Evolutionary conservation across 192 early-diverging fungal species (phyloP).

Genomic region (Coemansia sp.): DNA sequence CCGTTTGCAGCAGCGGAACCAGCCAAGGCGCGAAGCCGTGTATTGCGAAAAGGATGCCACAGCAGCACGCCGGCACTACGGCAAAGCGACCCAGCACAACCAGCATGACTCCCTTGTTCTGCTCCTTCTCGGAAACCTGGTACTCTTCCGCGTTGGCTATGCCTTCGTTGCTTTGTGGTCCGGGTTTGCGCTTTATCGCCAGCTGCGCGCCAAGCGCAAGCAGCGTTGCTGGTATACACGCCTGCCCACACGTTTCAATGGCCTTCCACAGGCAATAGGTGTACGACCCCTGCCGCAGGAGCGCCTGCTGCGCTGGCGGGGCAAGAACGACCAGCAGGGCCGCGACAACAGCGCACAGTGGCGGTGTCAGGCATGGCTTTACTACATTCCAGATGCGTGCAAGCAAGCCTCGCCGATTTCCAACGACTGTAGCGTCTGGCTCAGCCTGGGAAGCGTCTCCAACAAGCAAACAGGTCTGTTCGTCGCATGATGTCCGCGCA

Average conservation of each 20-base stretch:
- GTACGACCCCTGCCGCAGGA: slow-evolving; percentile 26
- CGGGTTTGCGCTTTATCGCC: slow-evolving; percentile 5
- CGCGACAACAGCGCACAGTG: slow-evolving; percentile 15
- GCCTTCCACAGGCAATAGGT: slow-evolving; percentile 37
- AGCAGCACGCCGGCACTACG: slow-evolving; percentile 29
- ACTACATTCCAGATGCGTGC: slow-evolving; percentile 5
- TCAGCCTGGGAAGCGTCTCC: background rate
- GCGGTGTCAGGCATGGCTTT: slow-evolving; percentile 23
- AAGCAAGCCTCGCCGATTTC: background rate
- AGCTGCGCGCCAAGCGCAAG: slow-evolving; percentile 70
- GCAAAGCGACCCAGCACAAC: slow-evolving; percentile 48
- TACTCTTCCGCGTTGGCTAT: background rate
- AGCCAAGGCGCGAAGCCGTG: slow-evolving; percentile 32
- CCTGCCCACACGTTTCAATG: slow-evolving; percentile 65
- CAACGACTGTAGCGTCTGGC: background rate
- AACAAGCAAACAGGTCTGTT: slow-evolving; percentile 2
- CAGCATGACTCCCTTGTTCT: slow-evolving; percentile 24
- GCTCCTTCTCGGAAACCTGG: slow-evolving; percentile 12
- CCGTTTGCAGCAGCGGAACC: slow-evolving; percentile 43
- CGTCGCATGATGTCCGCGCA: background rate
- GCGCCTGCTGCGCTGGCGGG: slow-evolving; percentile 17
- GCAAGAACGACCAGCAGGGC: slow-evolving; percentile 22
- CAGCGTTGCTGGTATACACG: slow-evolving; percentile 70
- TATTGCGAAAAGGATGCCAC: slow-evolving; percentile 26
- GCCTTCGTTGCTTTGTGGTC: background rate